Evolutionary conservation across 2,329 filamentous ascomycete genomes (phyloP).

Genomic region (Verticillium dahliae): DNA sequence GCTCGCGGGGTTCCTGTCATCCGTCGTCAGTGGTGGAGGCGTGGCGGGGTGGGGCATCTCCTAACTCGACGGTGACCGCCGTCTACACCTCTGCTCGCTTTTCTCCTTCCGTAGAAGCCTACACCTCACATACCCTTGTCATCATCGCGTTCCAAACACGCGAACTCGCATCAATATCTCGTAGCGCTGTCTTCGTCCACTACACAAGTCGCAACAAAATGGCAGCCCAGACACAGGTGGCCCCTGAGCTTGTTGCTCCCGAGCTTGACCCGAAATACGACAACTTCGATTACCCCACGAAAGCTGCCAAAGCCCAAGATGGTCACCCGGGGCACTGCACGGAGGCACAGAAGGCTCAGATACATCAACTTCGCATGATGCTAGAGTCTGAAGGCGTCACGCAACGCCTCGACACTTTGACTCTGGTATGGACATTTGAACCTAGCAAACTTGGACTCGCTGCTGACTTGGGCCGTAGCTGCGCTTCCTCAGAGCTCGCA

Average conservation of each 20-base stretch:
- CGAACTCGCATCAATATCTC: no score
- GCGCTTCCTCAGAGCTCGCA: conserved; percentile 87
- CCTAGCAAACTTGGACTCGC: neutral
- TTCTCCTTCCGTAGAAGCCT: neutral
- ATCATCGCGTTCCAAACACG: no score
- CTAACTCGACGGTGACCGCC: neutral
- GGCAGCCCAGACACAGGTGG: neutral
- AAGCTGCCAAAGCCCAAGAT: neutral
- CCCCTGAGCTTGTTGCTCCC: neutral
- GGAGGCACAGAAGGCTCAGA: conserved; percentile 79
- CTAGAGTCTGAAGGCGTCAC: conserved; percentile 79
- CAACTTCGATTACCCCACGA: conserved; percentile 85
- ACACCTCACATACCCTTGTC: no score
- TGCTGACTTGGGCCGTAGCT: conserved; percentile 42
- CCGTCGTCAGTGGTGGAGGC: neutral
- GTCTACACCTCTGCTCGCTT: neutral
- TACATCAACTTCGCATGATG: conserved; percentile 75
- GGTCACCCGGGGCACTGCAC: conserved; percentile 76
- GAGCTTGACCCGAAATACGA: conserved; percentile 86
- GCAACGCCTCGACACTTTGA: conserved; percentile 85
- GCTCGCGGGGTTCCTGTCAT: no score
- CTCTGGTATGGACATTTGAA: conserved; percentile 54
- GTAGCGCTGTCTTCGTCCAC: no score
- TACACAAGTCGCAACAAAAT: neutral
- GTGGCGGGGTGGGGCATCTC: neutral